Base-by-base conservation (phyloP, 306 rosid genomes). In the Gastrolobium bilobum region DNA sequence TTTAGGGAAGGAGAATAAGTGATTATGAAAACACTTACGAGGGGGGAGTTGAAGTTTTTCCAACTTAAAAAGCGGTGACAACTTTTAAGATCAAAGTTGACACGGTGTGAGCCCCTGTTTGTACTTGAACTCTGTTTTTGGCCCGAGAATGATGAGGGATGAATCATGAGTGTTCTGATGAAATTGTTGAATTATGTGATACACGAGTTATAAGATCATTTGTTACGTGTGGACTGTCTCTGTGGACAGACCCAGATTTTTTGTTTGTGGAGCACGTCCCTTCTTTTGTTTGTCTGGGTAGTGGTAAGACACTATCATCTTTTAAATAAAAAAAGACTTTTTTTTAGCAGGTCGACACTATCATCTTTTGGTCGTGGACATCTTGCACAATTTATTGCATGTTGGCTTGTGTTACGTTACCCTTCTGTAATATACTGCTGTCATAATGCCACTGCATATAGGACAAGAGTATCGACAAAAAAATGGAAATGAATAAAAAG, bases 361-460 rank as follows among this genome's bases (percentile, higher is more conserved):
- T 37, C 50, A 20, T 47, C 59, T 68, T 31, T 13, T 65, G 71
- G 52, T 40, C 47, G 61, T 34, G 50, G 51, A 14, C 29, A 34
- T 72, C 43, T 0, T 29, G 62, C 0, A 29, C 35, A 6, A 4
- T 56, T 4, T 57, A 13, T 11, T 48, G 20, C 4, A 48, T 26
- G 3, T 1, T 30, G 3, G 56, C 56, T 26, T 54, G 34, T 20
- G 60, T 20, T 54, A 54, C 60, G 60, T 20, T 54, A 20, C 60
- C 26, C 26, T 20, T 20, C 26, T 20, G 10, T 20, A 54, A 54
- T 54, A 7, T 54, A 11, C 34, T 6, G 26, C 60, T 26, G 60
- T 54, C 34, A 54, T 15, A 7, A 26, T 54, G 34, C 60, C 34
- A 20, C 10, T 54, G 34, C 60, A 6, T 14, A 20, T 4, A 6